Base-by-base conservation (phyloP, 495 filamentous ascomycete genomes). In the Annulohypoxylon nitens region DNA sequence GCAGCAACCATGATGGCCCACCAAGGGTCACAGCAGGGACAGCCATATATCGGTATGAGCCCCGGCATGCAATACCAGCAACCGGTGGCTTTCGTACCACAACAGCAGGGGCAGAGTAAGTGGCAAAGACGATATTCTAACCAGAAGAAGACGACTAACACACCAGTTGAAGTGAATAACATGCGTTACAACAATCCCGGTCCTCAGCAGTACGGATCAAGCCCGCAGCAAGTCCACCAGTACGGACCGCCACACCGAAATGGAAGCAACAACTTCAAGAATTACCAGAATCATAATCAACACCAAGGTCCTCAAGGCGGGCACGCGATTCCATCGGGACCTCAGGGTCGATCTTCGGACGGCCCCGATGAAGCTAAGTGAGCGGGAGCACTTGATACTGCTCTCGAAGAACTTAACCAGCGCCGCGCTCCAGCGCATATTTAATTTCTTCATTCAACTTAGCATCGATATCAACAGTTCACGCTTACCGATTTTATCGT, bases 1-100 rank as follows among this genome's bases (percentile, higher is more conserved):
- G 88, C 92, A 0, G 93, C 92, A 2, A 91, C 95, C 83, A 95
- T 95, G 92, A 93, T 93, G 88, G 84, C 78, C 30, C 83, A 82
- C 47, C 86, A 88, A 78, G 90, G 90, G 58, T 94, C 92, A 20
- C 92, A 93, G 70, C 90, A 91, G 69, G 91, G 91, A 14, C 91
- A 93, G 61, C 83, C 86, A 87, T 92, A 77, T 93, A 87, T 70
- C 30, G 83, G 87, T 59, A 90, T 92, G 89, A 87, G 87, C 62
- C 90, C 90, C 34, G 88, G 84, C 23, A 84, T 89, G 71, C 89
- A 89, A 69, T 92, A 90, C 75, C 89, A 88, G 74, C 89, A 91
- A 71, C 90, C 91, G 4, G 84, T 87, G 58, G 62, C 61, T 1
- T 93, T 90, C 71, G 82, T 85, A 25, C 78, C 81, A 6, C 88